Conservation (phyloP, 2,329 filamentous ascomycete species). For the Scleromitrula shiraiana region DNA sequence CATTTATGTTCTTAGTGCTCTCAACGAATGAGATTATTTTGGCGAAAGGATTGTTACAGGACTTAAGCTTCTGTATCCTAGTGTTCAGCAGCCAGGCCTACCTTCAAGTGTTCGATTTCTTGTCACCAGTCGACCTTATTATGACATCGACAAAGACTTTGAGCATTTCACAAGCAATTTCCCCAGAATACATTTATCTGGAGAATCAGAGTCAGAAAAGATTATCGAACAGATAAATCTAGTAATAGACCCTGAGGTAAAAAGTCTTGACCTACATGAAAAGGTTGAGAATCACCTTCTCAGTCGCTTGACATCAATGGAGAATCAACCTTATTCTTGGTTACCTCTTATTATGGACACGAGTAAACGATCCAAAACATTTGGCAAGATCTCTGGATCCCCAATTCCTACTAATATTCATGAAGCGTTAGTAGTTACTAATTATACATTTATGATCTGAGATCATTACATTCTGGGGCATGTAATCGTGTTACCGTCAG, state of each 20-base stretch:
- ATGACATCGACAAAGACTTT: constrained; percentile 1
- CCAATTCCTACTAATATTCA: neutral
- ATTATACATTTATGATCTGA: neutral
- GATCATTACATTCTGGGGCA: no score
- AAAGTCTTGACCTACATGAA: neutral
- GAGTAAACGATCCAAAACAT: neutral
- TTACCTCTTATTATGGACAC: constrained; percentile 1
- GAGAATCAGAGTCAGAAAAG: neutral
- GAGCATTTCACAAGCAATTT: neutral
- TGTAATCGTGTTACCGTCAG: no score
- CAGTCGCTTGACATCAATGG: neutral
- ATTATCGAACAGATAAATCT: constrained; percentile 6
- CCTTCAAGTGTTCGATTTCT: no score
- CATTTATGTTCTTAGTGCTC: neutral
- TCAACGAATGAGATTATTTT: neutral
- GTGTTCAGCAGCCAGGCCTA: no score
- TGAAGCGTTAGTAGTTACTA: neutral
- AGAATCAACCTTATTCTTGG: constrained; percentile 7
- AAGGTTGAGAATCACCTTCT: neutral
- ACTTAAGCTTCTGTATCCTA: no score
- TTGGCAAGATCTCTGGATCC: neutral
- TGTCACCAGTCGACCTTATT: constrained; percentile 4
- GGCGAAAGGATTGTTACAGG: no score
- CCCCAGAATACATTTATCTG: neutral
- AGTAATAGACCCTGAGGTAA: neutral